Conservation (phyloP, 345 rosid genomes). For the Zanthoxylum bungeanum region DNA sequence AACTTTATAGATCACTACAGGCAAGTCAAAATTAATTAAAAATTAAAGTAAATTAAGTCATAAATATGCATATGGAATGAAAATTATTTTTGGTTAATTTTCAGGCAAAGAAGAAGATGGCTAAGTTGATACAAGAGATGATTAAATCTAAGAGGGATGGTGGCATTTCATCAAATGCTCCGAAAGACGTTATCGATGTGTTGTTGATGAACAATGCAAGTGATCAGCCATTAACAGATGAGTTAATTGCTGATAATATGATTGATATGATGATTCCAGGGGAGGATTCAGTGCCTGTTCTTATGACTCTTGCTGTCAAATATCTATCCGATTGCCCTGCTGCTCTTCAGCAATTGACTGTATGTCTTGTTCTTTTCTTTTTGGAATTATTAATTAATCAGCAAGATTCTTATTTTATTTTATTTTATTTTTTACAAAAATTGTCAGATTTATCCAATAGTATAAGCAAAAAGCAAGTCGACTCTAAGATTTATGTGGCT, state of each 20-base stretch:
- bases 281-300: constrained; percentile 95
- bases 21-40: constrained; percentile 26
- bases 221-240: constrained; percentile 52
- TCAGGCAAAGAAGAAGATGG: constrained; percentile 95
- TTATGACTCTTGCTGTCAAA: constrained; percentile 82
- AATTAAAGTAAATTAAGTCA: neutral
- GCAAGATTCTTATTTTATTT: neutral
- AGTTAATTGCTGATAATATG: constrained; percentile 79
- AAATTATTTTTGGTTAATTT: neutral
- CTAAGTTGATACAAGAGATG: constrained; percentile 52
- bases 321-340: constrained; percentile 80
- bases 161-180: constrained; percentile 15
- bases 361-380: constrained; percentile 18
- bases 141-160: constrained; percentile 44
- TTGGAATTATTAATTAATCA: neutral
- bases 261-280: constrained; percentile 99
- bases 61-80: neutral
- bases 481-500: too few species aligned
- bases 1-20: constrained; percentile 84
- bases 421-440: too few species aligned
- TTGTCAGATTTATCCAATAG: too few species aligned
- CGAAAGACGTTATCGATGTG: constrained; percentile 71
- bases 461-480: too few species aligned
- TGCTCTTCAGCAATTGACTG: constrained; percentile 71
- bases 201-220: constrained; percentile 58